Evolutionary conservation across 345 rosid genomes (phyloP), one percentile per base, ranked within the genome.

Genomic region (Heritiera fomes): DNA sequence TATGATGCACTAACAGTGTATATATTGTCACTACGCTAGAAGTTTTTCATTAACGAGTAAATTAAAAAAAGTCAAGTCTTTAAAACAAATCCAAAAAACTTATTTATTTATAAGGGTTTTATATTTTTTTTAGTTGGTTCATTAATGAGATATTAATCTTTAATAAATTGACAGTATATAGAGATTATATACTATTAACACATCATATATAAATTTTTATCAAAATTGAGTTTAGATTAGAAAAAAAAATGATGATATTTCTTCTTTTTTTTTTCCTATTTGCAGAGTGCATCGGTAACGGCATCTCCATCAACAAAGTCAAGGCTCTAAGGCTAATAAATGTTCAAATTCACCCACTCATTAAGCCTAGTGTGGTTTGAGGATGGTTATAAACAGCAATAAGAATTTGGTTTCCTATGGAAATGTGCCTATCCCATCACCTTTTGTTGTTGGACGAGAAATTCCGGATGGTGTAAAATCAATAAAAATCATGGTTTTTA

Each of bases 261-360:
- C 28, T 43, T 23, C n/a, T 3, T 2, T 41, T 4, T 61, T 6
- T n/a, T 62, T 41, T 62, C 11, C 47, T 52, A 3, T 12, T 7
- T 32, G 69, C 80, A 78, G 80, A 70, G 80, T 30, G 80, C 64
- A 28, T 8, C 75, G 1, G 60, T 32, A 30, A 59, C 47, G 30
- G 32, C 80, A 17, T 78, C 75, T 10, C 32, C 55, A 46, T 69
- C 75, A 17, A 59, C 80, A 17, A 69, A 34, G 59, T 78, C 80
- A 2, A 78, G 65, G 70, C 80, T 78, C 15, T 77, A 67, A 43
- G 87, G 70, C 55, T 12, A 34, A 64, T 73, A 12, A 56, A 53
- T 20, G 34, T 14, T 58, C 18, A 73, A 73, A 55, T 40, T 3
- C 15, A 55, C 18, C 38, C 18, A 34, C 1, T 59, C 43, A 14